Base-by-base conservation (phyloP, 2,329 filamentous ascomycete species). In the Xylariaceae sp. region DNA sequence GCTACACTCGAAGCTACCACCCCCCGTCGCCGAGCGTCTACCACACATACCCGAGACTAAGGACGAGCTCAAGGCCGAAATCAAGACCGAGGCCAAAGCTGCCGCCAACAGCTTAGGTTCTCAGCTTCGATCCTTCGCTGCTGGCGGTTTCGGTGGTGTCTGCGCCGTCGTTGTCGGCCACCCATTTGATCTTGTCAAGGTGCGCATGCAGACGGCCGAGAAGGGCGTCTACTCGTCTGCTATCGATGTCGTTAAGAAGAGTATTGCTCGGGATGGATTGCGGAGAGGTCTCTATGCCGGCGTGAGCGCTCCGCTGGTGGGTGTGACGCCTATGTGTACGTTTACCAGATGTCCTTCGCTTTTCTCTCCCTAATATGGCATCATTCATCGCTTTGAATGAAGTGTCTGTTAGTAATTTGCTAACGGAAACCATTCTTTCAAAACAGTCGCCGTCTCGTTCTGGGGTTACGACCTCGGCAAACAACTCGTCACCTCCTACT, bases 301-400 rank as follows among this genome's bases (percentile, higher is more conserved):
- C 74, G 94, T 99, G 41, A 95, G 90, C 67, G 95, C 95, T 68
- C 95, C 95, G 40, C 79, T 99, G 61, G 90, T 97, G 8, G 95
- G 95, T 51, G 95, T 99, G 14, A 99, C 95, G 60, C 95, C 95
- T 53, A 99, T 99, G 95, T 99, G 93, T 97, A 84, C 78, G 93
- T 61, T 58, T 29, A 34, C 23, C n/a, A 34, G 8, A 3, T 31
- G n/a, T 6, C 34, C 33, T 19, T 28, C 19, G 17, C n/a, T 14
- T 8, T 36, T 29, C 16, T 36, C 26, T 43, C 12, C 9, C 41
- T 33, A 12, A n/a, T n/a, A n/a, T n/a, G n/a, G n/a, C n/a, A n/a
- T n/a, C n/a, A 34, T 3, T 51, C 39, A 12, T 17, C 41, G 26
- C 33, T 53, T 31, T 31, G 8, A 3, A 17, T n/a, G 43, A 14